These are phyloP conservation scores for Clarireedia homoeocarpa DNA, from an alignment of 2,329 filamentous ascomycete genomes.

Conservation along the genomic window DNA sequence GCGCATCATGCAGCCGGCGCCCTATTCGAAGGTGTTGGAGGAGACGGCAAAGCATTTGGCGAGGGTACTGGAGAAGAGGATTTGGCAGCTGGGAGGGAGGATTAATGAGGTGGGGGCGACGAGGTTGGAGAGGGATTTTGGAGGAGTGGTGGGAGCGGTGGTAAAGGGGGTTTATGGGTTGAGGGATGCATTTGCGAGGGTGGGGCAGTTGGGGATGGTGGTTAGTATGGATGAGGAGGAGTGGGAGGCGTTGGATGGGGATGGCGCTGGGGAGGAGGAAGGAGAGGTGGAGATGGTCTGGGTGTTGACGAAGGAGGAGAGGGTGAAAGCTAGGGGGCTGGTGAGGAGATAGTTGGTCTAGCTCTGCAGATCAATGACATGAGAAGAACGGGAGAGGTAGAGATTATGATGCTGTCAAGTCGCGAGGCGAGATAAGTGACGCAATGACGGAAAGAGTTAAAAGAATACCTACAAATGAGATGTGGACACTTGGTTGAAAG, in stretches of 20 bases:
- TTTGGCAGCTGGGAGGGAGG: constrained; percentile 72
- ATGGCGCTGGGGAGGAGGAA: constrained; percentile 27
- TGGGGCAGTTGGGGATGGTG: constrained; percentile 74
- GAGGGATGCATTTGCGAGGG: constrained; percentile 67
- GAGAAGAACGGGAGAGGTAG: too few relatives aligned
- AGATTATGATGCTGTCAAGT: too few relatives aligned
- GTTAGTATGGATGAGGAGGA: constrained; percentile 95
- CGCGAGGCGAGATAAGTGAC: too few relatives aligned
- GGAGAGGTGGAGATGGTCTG: constrained; percentile 62
- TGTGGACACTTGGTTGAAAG: too few relatives aligned
- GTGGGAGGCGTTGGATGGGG: constrained; percentile 66
- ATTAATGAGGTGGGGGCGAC: constrained; percentile 73
- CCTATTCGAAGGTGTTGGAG: constrained; percentile 64
- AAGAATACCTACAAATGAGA: too few relatives aligned
- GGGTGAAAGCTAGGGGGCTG: constrained; percentile 62
- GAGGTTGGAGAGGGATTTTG: constrained; percentile 76
- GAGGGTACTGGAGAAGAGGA: constrained; percentile 75
- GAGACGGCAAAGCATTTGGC: constrained; percentile 6
- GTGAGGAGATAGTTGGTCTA: constrained; percentile 33
- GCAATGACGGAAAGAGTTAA: too few relatives aligned
- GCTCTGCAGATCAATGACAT: too few relatives aligned
- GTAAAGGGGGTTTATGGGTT: constrained; percentile 65
- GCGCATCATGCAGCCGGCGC: constrained; percentile 71
- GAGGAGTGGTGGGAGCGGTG: constrained; percentile 62
- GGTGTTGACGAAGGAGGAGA: constrained; percentile 67